Evolutionary conservation across 257 asterid species (phyloP), one percentile per base, ranked within the genome.

Genomic region (Fraxinus anomala): DNA sequence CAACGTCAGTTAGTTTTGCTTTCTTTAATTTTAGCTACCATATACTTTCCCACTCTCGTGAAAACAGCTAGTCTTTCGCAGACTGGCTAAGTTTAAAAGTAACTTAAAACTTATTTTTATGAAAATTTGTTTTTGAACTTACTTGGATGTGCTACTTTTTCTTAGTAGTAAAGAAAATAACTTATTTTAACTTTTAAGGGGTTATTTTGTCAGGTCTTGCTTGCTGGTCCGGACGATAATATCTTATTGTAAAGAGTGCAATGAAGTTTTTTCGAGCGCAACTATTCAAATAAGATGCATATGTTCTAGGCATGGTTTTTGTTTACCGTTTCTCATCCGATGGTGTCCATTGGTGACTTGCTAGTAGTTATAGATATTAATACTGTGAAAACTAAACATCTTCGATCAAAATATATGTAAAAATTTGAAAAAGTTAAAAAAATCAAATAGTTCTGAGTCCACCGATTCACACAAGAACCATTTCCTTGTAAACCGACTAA

Each of bases 1-100:
- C 92, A 95, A 89, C 77, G 99, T 95, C 84, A 91, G 99, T 77
- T 80, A 24, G 77, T 54, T 66, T 31, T 47, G 34, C 31, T 21
- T 72, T 54, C 24, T n/a, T n/a, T 17, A 17, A 17, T 21, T 54
- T 54, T 4, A 54, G 65, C 12, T 47, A 54, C 65, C 65, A 19
- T 47, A 12, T 12, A 10, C 49, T 42, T 17, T 10, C 3, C 49
- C 42, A 37, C 11, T 37, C 42, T 1, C 12, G 8, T 42, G 17
- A 42, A 47, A 47, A 47, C 56, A 3, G n/a, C 6, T 47, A 14
- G n/a, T 47, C 6, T 13, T 47, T 13, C 6, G 56, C 5, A 42
- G 49, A 42, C 16, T 2, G 49, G 49, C 49, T 10, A 10, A 42
- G 49, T 12, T 42, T 42, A 42, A 42, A 42, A 42, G 49, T 42